Percentiles rank a stretch among this genome's conserved stretches.
These are phyloP conservation scores for Xylariaceae sp. DNA, from an alignment of 2,329 filamentous ascomycete species.

Conservation along the genomic window DNA sequence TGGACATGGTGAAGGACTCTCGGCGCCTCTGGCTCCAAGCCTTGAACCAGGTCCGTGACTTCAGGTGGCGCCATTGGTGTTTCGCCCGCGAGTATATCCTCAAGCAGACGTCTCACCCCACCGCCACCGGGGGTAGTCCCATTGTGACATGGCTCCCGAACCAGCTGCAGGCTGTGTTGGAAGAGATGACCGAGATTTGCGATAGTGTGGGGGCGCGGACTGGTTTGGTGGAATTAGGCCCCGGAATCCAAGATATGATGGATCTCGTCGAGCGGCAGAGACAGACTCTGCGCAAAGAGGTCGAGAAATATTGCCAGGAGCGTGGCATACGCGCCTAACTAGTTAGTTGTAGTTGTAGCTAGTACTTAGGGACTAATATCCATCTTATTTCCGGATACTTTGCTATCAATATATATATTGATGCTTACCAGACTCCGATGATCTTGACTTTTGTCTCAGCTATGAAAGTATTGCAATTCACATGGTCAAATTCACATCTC, in stretches of 20 bases:
- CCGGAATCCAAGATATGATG: slow-evolving; percentile 63
- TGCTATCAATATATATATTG: not conserved
- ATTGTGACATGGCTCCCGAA: slow-evolving; percentile 87
- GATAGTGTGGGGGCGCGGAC: slow-evolving; percentile 44
- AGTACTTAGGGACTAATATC: not conserved
- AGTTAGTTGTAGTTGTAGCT: no score
- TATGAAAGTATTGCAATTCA: no score
- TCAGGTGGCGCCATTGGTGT: slow-evolving; percentile 84
- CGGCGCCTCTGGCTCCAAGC: slow-evolving; percentile 64
- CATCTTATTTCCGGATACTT: not conserved
- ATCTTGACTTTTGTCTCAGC: no score
- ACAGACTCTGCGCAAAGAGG: slow-evolving; percentile 71
- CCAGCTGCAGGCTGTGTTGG: slow-evolving; percentile 74
- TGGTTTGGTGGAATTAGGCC: slow-evolving; percentile 47
- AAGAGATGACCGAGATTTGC: slow-evolving; percentile 67
- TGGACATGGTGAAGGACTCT: slow-evolving; percentile 55
- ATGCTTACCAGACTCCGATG: no score
- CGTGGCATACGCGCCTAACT: no score
- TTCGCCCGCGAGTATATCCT: slow-evolving; percentile 85
- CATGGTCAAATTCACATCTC: no score
- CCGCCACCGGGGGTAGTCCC: slow-evolving; percentile 77
- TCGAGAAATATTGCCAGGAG: slow-evolving; percentile 73
- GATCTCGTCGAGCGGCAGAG: slow-evolving; percentile 65
- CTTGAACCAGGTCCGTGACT: slow-evolving; percentile 77
- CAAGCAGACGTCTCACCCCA: slow-evolving; percentile 75